Evolutionary conservation across 768 basidiomycete genomes (phyloP).

Genomic region (Pleurotus citrinopileatus): DNA sequence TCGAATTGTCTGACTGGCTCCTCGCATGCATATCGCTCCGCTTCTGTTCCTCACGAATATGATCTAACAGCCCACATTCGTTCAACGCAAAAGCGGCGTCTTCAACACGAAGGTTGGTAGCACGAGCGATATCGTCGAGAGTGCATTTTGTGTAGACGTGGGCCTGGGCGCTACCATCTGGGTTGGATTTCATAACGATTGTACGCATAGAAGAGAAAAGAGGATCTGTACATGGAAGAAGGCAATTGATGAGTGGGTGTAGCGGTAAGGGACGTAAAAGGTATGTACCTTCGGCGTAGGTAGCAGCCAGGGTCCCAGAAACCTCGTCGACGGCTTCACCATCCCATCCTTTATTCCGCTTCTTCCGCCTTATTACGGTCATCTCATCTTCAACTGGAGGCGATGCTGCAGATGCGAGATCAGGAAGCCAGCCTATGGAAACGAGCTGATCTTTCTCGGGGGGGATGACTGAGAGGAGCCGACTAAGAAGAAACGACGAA

Average conservation of each 20-base stretch:
- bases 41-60: conserved; percentile 22
- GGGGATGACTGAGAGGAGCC: conserved; percentile 60
- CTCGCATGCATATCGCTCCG: conserved; percentile 18
- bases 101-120: conserved; percentile 78
- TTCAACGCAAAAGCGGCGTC: conserved; percentile 89
- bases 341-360: conserved; percentile 67
- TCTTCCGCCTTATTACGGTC: conserved; percentile 37
- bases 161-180: conserved; percentile 68
- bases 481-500: conserved; percentile 26
- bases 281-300: conserved; percentile 37
- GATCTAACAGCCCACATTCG: conserved; percentile 73
- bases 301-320: conserved; percentile 29
- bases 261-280: not conserved
- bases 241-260: conserved; percentile 8
- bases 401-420: conserved; percentile 32
- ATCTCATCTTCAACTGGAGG: conserved; percentile 26
- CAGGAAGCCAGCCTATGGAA: conserved; percentile 41
- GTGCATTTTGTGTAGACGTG: conserved; percentile 70
- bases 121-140: conserved; percentile 73
- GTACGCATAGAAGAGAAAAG: conserved; percentile 51
- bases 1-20: not conserved
- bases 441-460: conserved; percentile 46
- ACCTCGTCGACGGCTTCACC: conserved; percentile 51
- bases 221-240: conserved; percentile 43
- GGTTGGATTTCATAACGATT: conserved; percentile 54